These are phyloP conservation scores for Mimosa pudica DNA, from an alignment of 306 rosid species.

Conservation along the genomic window DNA sequence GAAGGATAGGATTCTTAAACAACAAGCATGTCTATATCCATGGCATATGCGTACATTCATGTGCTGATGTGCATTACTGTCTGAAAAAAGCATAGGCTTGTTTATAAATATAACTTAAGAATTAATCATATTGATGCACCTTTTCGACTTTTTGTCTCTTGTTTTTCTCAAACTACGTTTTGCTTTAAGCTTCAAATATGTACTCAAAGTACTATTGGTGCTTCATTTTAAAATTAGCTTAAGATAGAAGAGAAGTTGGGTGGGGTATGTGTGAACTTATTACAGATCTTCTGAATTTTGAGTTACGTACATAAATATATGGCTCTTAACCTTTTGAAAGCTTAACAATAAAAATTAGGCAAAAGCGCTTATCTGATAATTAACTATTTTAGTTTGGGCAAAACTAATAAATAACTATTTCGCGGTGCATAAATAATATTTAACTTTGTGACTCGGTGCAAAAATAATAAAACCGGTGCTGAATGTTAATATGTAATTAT, in stretches of 20 bases:
- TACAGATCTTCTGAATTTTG: neutral
- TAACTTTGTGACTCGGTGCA: too few relatives aligned
- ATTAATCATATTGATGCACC: neutral
- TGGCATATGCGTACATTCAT: neutral
- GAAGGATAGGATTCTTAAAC: slow-evolving; percentile 3
- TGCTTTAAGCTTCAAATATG: neutral
- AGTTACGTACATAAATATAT: neutral
- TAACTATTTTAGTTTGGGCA: too few relatives aligned
- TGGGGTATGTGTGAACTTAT: neutral
- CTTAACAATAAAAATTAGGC: neutral
- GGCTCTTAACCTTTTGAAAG: neutral
- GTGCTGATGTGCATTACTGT: neutral
- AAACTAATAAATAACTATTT: too few relatives aligned
- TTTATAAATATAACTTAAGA: neutral
- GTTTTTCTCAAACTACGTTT: neutral
- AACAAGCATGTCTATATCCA: neutral
- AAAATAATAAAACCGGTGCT: too few relatives aligned
- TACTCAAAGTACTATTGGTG: neutral
- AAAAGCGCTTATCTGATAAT: too few relatives aligned
- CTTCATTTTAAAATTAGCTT: neutral
- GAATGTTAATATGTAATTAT: too few relatives aligned
- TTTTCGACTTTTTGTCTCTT: neutral
- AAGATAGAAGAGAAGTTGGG: neutral
- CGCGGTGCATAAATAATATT: too few relatives aligned
- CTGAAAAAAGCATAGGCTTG: neutral